phyloP scores from a whole-genome alignment of 2,329 filamentous ascomycete genomes.

The Blastomyces gilchristii region DNA sequence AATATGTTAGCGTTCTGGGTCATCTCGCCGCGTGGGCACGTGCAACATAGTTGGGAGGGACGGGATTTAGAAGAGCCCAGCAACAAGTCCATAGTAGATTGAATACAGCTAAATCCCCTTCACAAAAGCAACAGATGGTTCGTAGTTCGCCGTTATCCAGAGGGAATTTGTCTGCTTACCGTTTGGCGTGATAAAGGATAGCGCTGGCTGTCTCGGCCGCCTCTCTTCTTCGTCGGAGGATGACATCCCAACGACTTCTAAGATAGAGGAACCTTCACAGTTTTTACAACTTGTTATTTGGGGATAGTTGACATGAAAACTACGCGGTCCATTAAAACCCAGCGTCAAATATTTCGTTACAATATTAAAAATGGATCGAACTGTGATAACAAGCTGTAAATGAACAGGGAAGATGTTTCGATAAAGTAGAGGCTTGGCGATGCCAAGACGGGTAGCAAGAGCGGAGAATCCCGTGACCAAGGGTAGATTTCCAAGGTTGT shows the following conservation, averaged over 20 bases:
- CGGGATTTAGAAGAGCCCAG: not conserved
- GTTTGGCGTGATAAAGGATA: constrained; percentile 3
- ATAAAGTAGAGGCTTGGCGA: not conserved
- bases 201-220: not conserved
- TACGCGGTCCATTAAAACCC: not conserved
- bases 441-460: not conserved
- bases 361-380: not conserved
- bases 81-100: not conserved
- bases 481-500: not conserved
- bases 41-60: no score
- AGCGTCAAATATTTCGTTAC: not conserved
- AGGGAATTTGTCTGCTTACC: not conserved
- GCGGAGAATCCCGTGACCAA: not conserved
- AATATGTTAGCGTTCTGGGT: not conserved
- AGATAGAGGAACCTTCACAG: not conserved
- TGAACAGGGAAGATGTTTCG: not conserved
- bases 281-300: not conserved
- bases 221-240: constrained; percentile 2
- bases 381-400: not conserved
- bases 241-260: not conserved
- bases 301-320: not conserved
- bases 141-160: not conserved
- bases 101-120: not conserved
- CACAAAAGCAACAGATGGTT: not conserved
- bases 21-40: no score